Evolutionary conservation across 371 early-diverging fungal species (phyloP), one percentile per base, ranked within the genome.

Genomic region (Lichtheimia ramosa): DNA sequence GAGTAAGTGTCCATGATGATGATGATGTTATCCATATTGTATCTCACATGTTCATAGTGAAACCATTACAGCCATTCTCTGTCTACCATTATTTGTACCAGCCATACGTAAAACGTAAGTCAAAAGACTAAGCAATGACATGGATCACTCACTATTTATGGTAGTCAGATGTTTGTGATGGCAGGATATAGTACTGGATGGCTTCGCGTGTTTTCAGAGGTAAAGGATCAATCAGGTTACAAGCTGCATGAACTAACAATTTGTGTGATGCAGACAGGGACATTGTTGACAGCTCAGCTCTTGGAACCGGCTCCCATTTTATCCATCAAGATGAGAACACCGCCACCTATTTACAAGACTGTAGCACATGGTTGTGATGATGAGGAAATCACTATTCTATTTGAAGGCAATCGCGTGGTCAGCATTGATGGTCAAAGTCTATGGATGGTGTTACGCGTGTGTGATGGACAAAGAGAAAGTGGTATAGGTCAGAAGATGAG

Each of bases 371-470:
- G 71, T 2, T 72, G 75, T n/a, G 76, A 82, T 40, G 83, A 86
- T 28, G 86, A 86, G 57, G 86, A 86, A 16, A 82, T 86, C 58
- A 83, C 84, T 0, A 74, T 86, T 7, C 43, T 86, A 13, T 83
- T 83, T 52, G 64, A 75, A 43, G 75, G 70, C 15, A 82, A 81
- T 21, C 69, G 68, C 5, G 81, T 83, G 6, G 82, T 86, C 3
- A 82, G 82, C 43, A 83, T 86, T 27, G 83, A 83, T 23, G 86
- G 86, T 7, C 84, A 86, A 23, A 83, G 81, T 56, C 62, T 86
- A 3, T 86, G 86, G 86, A 79, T 82, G 64, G 84, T 79, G 14
- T 64, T 86, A 13, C 65, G 84, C 5, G 75, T 83, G 13, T 86
- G 82, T 28, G 82, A 75, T 46, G 78, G 77, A 27, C 76, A 78